These are phyloP conservation scores for Kalmusia sp. DNA, from an alignment of 2,329 filamentous ascomycete genomes.

Conservation along the genomic window DNA sequence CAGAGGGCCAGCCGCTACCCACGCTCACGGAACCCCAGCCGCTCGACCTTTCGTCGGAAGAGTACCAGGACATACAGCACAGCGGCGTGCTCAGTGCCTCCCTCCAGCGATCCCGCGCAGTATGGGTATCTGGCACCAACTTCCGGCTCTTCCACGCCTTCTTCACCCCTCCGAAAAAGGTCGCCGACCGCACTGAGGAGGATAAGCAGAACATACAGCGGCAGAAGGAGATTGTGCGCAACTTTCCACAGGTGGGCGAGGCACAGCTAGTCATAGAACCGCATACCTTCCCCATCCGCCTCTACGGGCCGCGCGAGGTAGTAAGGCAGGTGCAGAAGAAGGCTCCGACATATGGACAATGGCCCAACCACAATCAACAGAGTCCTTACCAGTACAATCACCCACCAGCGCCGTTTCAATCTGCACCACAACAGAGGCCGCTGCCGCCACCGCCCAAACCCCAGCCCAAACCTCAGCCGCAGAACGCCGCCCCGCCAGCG, in stretches of 20 bases:
- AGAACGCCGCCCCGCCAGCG: slow-evolving; percentile 28
- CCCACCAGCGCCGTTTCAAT: slow-evolving; percentile 29
- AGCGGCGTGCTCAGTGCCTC: slow-evolving; percentile 80
- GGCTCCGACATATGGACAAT: slow-evolving; percentile 37
- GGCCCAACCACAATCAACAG: slow-evolving; percentile 42
- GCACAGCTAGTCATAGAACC: slow-evolving; percentile 80
- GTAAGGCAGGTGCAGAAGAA: slow-evolving; percentile 36
- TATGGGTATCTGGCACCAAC: slow-evolving; percentile 46
- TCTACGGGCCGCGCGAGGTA: slow-evolving; percentile 41
- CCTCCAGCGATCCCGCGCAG: slow-evolving; percentile 72
- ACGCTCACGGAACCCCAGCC: slow-evolving; percentile 73
- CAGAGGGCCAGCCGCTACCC: slow-evolving; percentile 72
- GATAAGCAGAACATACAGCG: slow-evolving; percentile 62
- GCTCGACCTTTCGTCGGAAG: slow-evolving; percentile 65
- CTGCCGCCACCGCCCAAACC: slow-evolving; percentile 39
- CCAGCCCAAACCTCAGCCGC: slow-evolving; percentile 36
- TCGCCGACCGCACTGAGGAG: slow-evolving; percentile 70
- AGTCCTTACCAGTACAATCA: slow-evolving; percentile 35
- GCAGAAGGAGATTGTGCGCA: slow-evolving; percentile 59
- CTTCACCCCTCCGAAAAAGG: slow-evolving; percentile 45
- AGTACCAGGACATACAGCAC: slow-evolving; percentile 77
- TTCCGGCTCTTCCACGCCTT: slow-evolving; percentile 48
- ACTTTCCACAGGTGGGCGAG: slow-evolving; percentile 47
- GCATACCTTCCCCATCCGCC: slow-evolving; percentile 73
- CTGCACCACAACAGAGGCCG: slow-evolving; percentile 37